Percentiles rank a stretch among this genome's conserved stretches.
Conservation (phyloP, 2,329 filamentous ascomycete species). For the Periconia macrospinosa region DNA sequence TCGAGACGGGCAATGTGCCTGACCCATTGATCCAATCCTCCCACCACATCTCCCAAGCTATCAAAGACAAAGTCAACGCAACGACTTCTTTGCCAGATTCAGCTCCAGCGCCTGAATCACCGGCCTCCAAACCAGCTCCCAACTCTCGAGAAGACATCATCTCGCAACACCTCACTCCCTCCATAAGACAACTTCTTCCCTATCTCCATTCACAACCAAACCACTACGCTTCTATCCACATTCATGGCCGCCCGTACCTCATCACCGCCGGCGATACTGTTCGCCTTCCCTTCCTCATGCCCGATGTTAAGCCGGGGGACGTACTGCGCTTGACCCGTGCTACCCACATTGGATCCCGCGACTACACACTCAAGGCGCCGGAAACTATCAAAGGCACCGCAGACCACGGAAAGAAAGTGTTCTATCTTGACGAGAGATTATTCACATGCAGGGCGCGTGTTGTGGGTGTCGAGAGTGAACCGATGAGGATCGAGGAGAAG, state of each 20-base stretch:
- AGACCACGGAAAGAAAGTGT: conserved; percentile 41
- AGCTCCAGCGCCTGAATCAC: conserved; percentile 12
- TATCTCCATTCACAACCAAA: conserved; percentile 71
- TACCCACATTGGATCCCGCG: conserved; percentile 77
- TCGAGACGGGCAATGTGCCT: conserved; percentile 41
- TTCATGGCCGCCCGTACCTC: conserved; percentile 79
- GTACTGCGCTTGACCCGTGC: conserved; percentile 86
- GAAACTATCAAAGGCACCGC: conserved; percentile 32
- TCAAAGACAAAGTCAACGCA: conserved; percentile 23
- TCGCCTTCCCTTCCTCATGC: conserved; percentile 55
- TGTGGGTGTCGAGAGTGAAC: conserved; percentile 77
- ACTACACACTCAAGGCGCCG: conserved; percentile 77
- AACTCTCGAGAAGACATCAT: conserved; percentile 27
- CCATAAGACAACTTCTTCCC: conserved; percentile 66
- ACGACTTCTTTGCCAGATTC: conserved; percentile 18
- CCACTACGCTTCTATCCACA: conserved; percentile 79
- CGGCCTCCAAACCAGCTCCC: conserved; percentile 16
- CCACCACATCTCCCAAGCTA: conserved; percentile 31
- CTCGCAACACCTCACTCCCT: conserved; percentile 52
- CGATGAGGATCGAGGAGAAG: conserved; percentile 58
- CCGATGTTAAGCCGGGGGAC: conserved; percentile 68
- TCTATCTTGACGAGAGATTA: conserved; percentile 76
- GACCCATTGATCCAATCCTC: conserved; percentile 54
- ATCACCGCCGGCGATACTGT: conserved; percentile 61
- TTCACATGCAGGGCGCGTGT: conserved; percentile 87